Conservation (phyloP, 2,329 filamentous ascomycete species). For the Graphiopsis chlorocephala region DNA sequence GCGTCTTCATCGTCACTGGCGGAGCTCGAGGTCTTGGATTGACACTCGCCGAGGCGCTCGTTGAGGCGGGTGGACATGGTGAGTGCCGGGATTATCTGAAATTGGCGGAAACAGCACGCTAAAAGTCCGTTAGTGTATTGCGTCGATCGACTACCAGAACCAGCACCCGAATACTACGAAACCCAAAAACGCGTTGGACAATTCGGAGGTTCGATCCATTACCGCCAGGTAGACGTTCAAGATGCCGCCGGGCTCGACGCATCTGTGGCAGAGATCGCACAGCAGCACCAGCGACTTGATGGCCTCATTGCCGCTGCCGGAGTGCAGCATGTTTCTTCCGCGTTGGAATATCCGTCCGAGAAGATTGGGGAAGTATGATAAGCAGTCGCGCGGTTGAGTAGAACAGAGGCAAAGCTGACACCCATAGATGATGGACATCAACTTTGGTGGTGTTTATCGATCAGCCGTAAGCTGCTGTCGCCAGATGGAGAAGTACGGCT, state of each 20-base stretch:
- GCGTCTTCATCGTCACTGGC: slow-evolving; percentile 29
- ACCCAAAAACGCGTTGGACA: slow-evolving; percentile 39
- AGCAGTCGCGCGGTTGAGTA: slow-evolving; percentile 17
- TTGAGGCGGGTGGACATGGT: slow-evolving; percentile 49
- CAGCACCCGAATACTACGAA: slow-evolving; percentile 45
- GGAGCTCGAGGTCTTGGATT: slow-evolving; percentile 32
- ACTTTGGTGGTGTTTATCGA: slow-evolving; percentile 51
- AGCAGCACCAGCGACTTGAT: slow-evolving; percentile 28
- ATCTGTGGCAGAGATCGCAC: slow-evolving; percentile 29
- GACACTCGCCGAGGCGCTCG: slow-evolving; percentile 29
- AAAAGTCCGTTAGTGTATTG: slow-evolving; percentile 41
- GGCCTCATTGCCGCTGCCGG: slow-evolving; percentile 34
- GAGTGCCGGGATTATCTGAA: not conserved
- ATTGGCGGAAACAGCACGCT: not conserved
- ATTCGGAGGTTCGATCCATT: slow-evolving; percentile 44
- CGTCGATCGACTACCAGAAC: slow-evolving; percentile 46
- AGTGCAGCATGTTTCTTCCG: slow-evolving; percentile 29
- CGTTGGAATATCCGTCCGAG: slow-evolving; percentile 37
- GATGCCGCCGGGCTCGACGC: slow-evolving; percentile 32
- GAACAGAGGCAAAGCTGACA: not conserved
- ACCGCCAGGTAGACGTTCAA: slow-evolving; percentile 48
- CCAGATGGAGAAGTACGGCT: slow-evolving; percentile 51
- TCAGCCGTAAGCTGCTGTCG: slow-evolving; percentile 47
- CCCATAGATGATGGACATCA: slow-evolving; percentile 45
- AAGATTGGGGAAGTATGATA: slow-evolving; percentile 25